Percentiles rank a stretch among this genome's conserved stretches.
Conservation (phyloP, 176 grass and related monocot genomes). For the Cenchrus americanus region DNA sequence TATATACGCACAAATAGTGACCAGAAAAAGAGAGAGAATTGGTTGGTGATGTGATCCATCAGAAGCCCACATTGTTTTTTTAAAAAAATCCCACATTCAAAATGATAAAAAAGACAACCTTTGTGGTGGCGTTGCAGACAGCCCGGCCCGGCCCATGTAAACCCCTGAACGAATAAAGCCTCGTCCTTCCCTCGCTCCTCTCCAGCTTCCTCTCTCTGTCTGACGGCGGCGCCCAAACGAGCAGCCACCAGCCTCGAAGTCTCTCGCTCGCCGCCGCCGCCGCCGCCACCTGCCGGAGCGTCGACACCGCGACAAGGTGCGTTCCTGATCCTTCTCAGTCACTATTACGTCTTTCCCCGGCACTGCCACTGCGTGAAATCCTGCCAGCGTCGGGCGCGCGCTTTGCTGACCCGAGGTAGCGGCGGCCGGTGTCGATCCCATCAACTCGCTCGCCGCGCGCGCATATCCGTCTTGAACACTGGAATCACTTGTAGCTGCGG, state of each 20-base stretch:
- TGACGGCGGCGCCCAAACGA: conserved; percentile 44
- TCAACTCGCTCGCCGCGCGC: background rate
- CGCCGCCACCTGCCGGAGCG: background rate
- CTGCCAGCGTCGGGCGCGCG: background rate
- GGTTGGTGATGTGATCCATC: too few relatives aligned
- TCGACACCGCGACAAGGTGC: background rate
- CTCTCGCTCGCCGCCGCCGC: conserved; percentile 27
- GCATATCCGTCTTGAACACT: background rate
- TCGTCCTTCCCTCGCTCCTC: conserved; percentile 41
- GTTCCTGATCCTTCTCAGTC: background rate
- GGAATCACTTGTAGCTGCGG: background rate
- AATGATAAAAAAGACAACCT: background rate
- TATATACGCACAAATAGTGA: too few relatives aligned
- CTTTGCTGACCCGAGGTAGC: background rate
- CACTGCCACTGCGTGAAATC: background rate
- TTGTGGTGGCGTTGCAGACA: background rate
- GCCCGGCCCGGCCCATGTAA: conserved; percentile 41
- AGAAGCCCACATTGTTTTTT: too few relatives aligned
- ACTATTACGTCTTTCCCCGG: background rate
- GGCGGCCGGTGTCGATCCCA: background rate
- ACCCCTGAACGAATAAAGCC: conserved; percentile 38
- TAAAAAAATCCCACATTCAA: background rate
- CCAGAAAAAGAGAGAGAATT: too few relatives aligned
- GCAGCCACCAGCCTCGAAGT: conserved; percentile 29
- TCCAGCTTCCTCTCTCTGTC: background rate